A percentile compares a stretch with the other conserved stretches of the same genome.
phyloP scores from a whole-genome alignment of 345 rosid genomes.

The Streptanthus diversifolius region DNA sequence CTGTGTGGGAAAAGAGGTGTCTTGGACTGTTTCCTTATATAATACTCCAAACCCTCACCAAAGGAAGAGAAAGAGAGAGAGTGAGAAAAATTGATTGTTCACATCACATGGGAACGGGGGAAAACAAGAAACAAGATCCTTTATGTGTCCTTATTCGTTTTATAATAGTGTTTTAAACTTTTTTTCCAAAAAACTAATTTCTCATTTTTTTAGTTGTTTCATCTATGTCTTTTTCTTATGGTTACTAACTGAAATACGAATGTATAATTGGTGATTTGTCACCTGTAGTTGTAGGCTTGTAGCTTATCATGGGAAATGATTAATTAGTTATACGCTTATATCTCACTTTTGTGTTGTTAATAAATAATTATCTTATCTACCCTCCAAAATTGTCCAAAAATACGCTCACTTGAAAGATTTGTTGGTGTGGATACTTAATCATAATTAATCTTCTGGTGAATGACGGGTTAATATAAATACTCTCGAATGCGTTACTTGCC shows the following conservation, averaged over 20 bases:
- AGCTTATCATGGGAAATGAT: neutral
- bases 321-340: neutral
- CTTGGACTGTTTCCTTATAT: constrained; percentile 26
- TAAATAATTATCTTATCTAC: neutral
- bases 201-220: neutral
- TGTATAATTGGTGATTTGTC: neutral
- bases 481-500: neutral
- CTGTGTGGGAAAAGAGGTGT: constrained; percentile 27
- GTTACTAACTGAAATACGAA: neutral
- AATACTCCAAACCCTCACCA: neutral
- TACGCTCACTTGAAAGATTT: neutral
- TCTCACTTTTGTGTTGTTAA: too few relatives aligned
- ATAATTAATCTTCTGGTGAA: neutral
- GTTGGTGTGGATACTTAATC: neutral
- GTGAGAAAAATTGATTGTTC: constrained; percentile 31
- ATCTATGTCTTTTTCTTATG: neutral
- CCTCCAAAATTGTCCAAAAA: neutral
- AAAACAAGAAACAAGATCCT: constrained; percentile 29
- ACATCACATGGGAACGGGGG: constrained; percentile 30
- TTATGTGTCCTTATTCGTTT: constrained; percentile 25
- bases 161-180: neutral
- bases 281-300: neutral
- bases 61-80: constrained; percentile 8
- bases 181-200: neutral
- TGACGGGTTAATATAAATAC: neutral